Percentiles rank a stretch among this genome's conserved stretches.
Conservation (phyloP, 139 green algal species). For the Chlamydomonas incerta region DNA sequence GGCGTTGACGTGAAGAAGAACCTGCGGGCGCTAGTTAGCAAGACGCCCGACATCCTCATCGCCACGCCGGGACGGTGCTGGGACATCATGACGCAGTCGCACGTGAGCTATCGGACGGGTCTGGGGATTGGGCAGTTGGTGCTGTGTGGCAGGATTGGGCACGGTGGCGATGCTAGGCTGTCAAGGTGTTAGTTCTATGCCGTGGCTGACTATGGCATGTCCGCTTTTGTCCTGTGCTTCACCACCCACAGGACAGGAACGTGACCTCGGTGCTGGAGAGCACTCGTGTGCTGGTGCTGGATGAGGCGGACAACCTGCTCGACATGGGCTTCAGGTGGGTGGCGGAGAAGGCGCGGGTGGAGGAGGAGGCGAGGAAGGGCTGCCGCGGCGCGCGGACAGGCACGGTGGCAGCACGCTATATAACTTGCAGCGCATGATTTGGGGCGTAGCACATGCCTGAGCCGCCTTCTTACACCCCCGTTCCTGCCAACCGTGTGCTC, state of each 20-base stretch:
- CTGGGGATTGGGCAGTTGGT: no score
- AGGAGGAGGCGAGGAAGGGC: neutral
- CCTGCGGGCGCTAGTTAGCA: constrained; percentile 30
- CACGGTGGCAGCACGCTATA: no score
- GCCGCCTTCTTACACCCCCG: no score
- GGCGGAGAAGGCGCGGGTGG: neutral
- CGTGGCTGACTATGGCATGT: no score
- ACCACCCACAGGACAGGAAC: neutral
- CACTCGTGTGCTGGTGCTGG: constrained; percentile 87
- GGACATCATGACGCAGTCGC: constrained; percentile 74
- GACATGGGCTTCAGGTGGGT: constrained; percentile 88
- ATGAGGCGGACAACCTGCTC: constrained; percentile 98
- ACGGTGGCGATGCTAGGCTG: no score
- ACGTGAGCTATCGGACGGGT: neutral
- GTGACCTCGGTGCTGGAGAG: neutral
- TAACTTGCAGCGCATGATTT: no score
- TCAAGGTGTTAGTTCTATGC: no score
- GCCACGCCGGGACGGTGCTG: constrained; percentile 90
- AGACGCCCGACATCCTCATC: constrained; percentile 80
- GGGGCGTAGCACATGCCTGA: no score
- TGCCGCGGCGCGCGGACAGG: no score
- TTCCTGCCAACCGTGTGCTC: no score
- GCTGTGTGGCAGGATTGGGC: no score
- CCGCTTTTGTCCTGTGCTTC: no score
- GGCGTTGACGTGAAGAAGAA: constrained; percentile 88